A percentile compares a stretch with the other conserved stretches of the same genome.
These are phyloP conservation scores for Psilocybe subaeruginosa DNA, from an alignment of 768 basidiomycete genomes.

Conservation along the genomic window DNA sequence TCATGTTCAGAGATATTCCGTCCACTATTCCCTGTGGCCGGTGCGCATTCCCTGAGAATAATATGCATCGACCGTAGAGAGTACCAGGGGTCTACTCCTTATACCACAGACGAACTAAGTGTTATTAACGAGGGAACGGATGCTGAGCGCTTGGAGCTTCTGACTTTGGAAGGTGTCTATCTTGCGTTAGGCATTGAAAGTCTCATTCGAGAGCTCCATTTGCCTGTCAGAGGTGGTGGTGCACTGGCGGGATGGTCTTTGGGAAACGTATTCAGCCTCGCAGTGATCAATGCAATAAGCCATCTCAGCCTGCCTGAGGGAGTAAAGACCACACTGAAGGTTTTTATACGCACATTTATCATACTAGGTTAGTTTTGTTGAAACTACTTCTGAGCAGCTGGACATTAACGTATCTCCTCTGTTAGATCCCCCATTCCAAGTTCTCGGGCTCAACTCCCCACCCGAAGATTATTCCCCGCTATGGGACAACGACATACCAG, in stretches of 20 bases:
- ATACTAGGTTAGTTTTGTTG: not conserved
- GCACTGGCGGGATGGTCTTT: constrained; percentile 5
- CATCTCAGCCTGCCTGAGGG: not conserved
- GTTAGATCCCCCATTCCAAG: constrained; percentile 4
- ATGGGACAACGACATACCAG: not conserved
- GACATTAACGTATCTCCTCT: not conserved
- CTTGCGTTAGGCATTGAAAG: not conserved
- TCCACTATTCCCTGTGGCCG: not conserved
- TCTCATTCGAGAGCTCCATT: not conserved
- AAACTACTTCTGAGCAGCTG: not conserved
- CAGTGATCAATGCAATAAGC: not conserved
- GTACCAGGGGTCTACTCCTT: not conserved
- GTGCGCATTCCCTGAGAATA: not conserved
- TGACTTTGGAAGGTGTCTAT: not conserved
- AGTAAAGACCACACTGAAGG: not conserved
- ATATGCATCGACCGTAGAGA: not conserved
- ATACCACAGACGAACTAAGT: not conserved
- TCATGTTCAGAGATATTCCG: not conserved
- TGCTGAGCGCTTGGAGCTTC: not conserved
- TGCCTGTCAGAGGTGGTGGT: not conserved
- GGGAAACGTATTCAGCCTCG: not conserved
- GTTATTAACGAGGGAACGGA: not conserved
- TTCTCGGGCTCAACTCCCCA: not conserved
- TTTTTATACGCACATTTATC: not conserved
- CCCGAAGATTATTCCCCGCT: constrained; percentile 1